Conservation (phyloP, 2,329 filamentous ascomycete genomes). For the Pezizomycotina sp. region DNA sequence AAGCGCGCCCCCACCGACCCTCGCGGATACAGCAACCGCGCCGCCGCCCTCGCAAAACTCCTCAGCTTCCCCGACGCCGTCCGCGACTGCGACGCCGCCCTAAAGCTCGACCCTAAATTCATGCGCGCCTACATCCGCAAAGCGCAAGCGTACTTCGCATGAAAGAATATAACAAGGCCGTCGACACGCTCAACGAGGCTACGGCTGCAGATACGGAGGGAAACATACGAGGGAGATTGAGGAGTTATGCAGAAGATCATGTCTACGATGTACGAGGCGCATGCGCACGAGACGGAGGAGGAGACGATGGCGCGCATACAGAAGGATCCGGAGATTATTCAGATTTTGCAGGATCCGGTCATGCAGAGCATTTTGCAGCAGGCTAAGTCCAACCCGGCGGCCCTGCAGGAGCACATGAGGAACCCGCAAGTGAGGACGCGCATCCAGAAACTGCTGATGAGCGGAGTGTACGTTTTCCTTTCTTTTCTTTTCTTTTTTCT, state of each 20-base stretch:
- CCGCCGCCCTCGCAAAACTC: constrained; percentile 89
- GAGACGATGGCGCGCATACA: constrained; percentile 83
- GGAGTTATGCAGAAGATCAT: constrained; percentile 86
- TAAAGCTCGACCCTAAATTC: constrained; percentile 79
- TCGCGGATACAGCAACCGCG: constrained; percentile 91
- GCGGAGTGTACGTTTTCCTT: no score
- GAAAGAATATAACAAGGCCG: constrained; percentile 91
- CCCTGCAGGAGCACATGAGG: constrained; percentile 92
- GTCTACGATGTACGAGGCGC: constrained; percentile 71
- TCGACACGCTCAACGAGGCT: constrained; percentile 77
- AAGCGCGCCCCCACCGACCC: constrained; percentile 88
- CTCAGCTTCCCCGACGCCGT: constrained; percentile 89
- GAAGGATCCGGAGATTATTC: constrained; percentile 76
- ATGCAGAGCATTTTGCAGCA: constrained; percentile 97
- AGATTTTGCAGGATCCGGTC: constrained; percentile 83
- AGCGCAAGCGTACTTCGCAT: constrained; percentile 85
- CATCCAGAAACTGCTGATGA: constrained; percentile 86
- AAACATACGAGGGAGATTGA: constrained; percentile 86
- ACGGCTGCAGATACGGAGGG: constrained; percentile 54
- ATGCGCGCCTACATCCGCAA: constrained; percentile 94
- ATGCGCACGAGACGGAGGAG: constrained; percentile 89
- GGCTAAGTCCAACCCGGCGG: constrained; percentile 80
- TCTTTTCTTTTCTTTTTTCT: no score
- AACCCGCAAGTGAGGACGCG: constrained; percentile 72
- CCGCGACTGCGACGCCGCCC: constrained; percentile 78